Base-by-base conservation (phyloP, 495 filamentous ascomycete genomes). In the Aspergillus diversus region DNA sequence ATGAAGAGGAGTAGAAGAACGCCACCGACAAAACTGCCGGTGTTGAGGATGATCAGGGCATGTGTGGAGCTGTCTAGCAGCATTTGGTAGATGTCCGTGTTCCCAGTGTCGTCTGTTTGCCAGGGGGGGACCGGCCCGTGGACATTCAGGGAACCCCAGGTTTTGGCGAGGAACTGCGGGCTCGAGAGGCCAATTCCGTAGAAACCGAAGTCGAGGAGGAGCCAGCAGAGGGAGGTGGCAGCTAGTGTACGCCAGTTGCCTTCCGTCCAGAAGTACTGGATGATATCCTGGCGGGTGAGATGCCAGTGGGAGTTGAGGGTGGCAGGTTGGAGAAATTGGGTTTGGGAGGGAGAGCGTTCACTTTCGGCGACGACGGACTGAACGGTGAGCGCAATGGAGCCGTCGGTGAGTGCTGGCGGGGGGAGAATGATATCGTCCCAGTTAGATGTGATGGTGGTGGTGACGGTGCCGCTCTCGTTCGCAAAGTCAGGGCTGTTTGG, bases 171-270 rank as follows among this genome's bases (percentile, higher is more conserved):
- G 46, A 72, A 76, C 54, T 78, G 78, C 4, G 71, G 75, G 53
- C 73, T 80, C 5, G 80, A 83, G 7, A 87, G 69, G 11, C 81
- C 80, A 35, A 87, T 79, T 6, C 83, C 82, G 65, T 84, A 87
- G 66, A 86, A 87, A 3, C 77, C 81, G 49, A 86, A 82, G 51
- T 87, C 84, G 15, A 87, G 70, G 0, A 85, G 64, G 9, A 85
- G 70, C 84, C 83, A 87, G 9, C 71, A 69, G 13, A 80, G 34
- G 0, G 78, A 79, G 1, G 83, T 84, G 7, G 77, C 84, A 5
- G 75, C 72, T 7, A 87, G 72, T 17, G 78, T 77, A 42, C 75
- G 75, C 81, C 81, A 84, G 66, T 85, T 84, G 6, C 82, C 80
- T 56, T 84, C 78, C 0, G 58, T 73, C 71, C 77, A 78, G 66